Evolutionary conservation across 352 stramenopile species (phyloP).

Genomic region (Phytophthora uliginosa): DNA sequence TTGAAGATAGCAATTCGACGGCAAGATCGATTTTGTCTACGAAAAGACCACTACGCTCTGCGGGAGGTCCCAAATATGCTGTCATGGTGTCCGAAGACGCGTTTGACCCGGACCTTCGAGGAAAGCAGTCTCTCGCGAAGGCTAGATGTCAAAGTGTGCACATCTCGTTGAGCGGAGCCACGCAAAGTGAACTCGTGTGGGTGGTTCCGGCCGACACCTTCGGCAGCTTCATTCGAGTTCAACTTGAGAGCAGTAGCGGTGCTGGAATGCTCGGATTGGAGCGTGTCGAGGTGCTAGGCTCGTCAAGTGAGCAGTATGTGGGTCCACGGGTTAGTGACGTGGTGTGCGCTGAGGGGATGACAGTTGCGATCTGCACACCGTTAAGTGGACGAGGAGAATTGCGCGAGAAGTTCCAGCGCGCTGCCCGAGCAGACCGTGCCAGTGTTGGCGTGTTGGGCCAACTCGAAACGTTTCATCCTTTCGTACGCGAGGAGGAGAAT

Average conservation of each 20-base stretch:
- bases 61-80: constrained; percentile 41
- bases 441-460: constrained; percentile 64
- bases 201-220: constrained; percentile 60
- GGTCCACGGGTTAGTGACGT: constrained; percentile 70
- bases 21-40: constrained; percentile 14
- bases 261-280: constrained; percentile 60
- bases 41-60: constrained; percentile 7
- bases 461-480: constrained; percentile 76
- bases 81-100: constrained; percentile 63
- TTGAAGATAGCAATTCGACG: background rate
- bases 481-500: constrained; percentile 37
- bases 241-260: constrained; percentile 56
- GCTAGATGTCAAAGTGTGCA: constrained; percentile 65
- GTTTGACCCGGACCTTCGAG: constrained; percentile 71
- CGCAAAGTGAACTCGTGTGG: constrained; percentile 53
- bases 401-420: constrained; percentile 65
- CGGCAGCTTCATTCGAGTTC: constrained; percentile 68
- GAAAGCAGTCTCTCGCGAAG: constrained; percentile 68
- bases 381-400: constrained; percentile 46
- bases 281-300: constrained; percentile 61
- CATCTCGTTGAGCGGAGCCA: constrained; percentile 42
- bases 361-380: constrained; percentile 63
- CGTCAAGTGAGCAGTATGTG: constrained; percentile 50
- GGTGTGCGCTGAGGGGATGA: constrained; percentile 63
- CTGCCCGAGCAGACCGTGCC: constrained; percentile 59